phyloP scores from a whole-genome alignment of 192 early-diverging fungal species.

The Chytriomyces hyalinus region DNA sequence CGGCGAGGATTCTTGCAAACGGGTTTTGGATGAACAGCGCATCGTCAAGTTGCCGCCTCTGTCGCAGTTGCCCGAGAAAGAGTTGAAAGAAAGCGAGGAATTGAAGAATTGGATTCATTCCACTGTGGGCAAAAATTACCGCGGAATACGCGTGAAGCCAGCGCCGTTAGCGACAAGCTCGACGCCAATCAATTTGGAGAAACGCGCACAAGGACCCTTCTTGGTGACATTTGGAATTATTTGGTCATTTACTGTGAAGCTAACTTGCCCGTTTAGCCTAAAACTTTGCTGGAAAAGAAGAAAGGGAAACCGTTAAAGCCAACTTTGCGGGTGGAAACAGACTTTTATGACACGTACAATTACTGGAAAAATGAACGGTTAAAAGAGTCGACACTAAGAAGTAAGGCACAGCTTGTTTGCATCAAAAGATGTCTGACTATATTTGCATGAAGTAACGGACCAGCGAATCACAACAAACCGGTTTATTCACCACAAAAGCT shows the following conservation, averaged over 20 bases:
- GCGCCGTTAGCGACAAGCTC: background rate
- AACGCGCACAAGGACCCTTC: constrained; percentile 55
- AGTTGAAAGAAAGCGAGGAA: constrained; percentile 42
- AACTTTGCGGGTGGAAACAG: constrained; percentile 50
- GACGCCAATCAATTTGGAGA: constrained; percentile 12
- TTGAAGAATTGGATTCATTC: constrained; percentile 43
- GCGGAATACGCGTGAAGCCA: constrained; percentile 27
- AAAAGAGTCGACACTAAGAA: constrained; percentile 33
- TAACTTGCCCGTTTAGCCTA: constrained; percentile 35
- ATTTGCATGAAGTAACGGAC: constrained; percentile 32
- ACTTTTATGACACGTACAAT: constrained; percentile 42
- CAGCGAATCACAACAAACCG: constrained; percentile 32
- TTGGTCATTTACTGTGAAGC: background rate
- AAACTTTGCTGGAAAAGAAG: constrained; percentile 30
- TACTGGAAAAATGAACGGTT: constrained; percentile 42
- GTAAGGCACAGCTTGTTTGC: constrained; percentile 25
- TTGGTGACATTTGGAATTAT: constrained; percentile 39
- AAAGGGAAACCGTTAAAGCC: constrained; percentile 41
- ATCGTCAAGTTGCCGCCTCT: constrained; percentile 33
- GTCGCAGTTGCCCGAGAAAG: constrained; percentile 40
- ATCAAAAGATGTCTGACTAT: background rate
- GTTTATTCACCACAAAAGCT: constrained; percentile 34
- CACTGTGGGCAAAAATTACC: constrained; percentile 40
- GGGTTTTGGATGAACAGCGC: constrained; percentile 6
- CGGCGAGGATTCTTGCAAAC: background rate